phyloP scores from a whole-genome alignment of 1,284 basidiomycete species.

The Ustilago xerochloae region DNA sequence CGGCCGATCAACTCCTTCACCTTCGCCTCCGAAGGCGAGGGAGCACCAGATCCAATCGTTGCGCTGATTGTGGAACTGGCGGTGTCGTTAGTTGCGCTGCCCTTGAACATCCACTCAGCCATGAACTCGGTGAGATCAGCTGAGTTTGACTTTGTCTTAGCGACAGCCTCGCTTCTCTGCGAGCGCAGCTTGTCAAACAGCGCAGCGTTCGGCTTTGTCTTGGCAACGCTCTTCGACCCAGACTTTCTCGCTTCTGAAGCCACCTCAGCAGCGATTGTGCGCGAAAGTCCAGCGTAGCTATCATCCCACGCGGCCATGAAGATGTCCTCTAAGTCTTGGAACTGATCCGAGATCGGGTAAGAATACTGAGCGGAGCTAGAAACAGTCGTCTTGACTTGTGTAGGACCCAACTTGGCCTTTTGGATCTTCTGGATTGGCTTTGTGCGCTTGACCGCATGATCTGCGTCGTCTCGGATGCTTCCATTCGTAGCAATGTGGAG shows the following conservation, averaged over 20 bases:
- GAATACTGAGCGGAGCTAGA: conserved; percentile 5
- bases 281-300: conserved; percentile 15
- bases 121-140: conserved; percentile 28
- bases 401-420: conserved; percentile 6
- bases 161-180: neutral
- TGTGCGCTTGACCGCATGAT: neutral
- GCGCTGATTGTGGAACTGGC: neutral
- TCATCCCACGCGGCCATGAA: conserved; percentile 40
- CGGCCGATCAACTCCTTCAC: conserved; percentile 5
- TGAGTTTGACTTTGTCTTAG: neutral
- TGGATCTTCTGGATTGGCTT: neutral
- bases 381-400: conserved; percentile 13
- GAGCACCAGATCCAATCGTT: neutral
- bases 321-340: conserved; percentile 32
- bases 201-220: conserved; percentile 14
- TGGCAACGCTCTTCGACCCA: neutral
- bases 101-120: conserved; percentile 22
- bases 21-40: neutral
- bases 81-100: neutral
- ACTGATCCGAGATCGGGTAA: conserved; percentile 32
- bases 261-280: neutral
- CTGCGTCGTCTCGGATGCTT: conserved; percentile 12
- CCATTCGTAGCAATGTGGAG: conserved; percentile 35
- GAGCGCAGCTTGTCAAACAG: conserved; percentile 26
- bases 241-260: neutral